Evolutionary conservation across 2,329 filamentous ascomycete genomes (phyloP).

Genomic region (Fusarium mundagurra): DNA sequence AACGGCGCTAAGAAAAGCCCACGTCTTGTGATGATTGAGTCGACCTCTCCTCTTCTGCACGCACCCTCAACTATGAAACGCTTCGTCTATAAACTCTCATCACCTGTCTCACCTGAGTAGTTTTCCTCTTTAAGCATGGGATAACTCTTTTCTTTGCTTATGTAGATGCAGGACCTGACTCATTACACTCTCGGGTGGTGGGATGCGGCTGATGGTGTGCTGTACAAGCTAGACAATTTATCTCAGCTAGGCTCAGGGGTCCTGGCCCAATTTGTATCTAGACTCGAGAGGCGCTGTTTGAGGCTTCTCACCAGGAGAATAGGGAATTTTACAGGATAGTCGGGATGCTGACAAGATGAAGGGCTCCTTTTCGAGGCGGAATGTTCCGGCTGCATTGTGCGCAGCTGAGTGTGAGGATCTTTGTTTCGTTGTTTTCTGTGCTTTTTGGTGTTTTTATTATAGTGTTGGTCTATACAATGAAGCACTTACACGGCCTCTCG

Average conservation of each 20-base stretch:
- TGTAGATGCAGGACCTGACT: constrained; percentile 15
- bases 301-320: constrained; percentile 26
- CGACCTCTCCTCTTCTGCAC: neutral
- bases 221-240: constrained; percentile 30
- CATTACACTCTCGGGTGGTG: neutral
- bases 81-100: neutral
- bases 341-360: neutral
- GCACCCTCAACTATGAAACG: constrained; percentile 23
- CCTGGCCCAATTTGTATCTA: constrained; percentile 27
- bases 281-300: constrained; percentile 28
- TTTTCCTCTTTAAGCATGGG: neutral
- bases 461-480: constrained; percentile 18
- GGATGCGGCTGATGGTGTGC: constrained; percentile 28
- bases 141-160: neutral
- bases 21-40: neutral
- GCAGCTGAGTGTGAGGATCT: constrained; percentile 5
- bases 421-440: neutral
- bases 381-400: constrained; percentile 6
- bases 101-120: neutral
- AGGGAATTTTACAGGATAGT: constrained; percentile 12
- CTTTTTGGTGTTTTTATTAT: neutral
- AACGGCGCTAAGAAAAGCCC: constrained; percentile 2
- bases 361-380: constrained; percentile 4
- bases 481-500: constrained; percentile 33
- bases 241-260: constrained; percentile 41